Evolutionary conservation across 768 basidiomycete genomes (phyloP).

Genomic region (Hygrocybe punicea): DNA sequence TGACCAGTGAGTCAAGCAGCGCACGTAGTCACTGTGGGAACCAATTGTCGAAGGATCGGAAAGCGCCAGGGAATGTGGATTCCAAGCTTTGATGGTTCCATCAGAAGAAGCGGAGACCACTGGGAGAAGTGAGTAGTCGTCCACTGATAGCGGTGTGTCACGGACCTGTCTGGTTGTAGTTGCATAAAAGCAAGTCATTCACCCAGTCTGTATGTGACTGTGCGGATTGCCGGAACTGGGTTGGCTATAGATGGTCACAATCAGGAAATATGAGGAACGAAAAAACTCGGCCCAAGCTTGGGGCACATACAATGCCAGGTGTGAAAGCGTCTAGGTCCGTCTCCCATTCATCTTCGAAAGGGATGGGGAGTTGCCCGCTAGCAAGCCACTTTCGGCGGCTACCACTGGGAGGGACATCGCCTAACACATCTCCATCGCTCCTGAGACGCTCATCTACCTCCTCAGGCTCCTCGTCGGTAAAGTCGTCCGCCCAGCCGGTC

Average conservation of each 20-base stretch:
- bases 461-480: conserved; percentile 61
- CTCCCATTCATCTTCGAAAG: conserved; percentile 79
- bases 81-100: conserved; percentile 92
- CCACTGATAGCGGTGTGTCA: conserved; percentile 4
- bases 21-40: conserved; percentile 80
- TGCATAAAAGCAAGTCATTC: conserved; percentile 89
- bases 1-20: conserved; percentile 72
- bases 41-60: conserved; percentile 68
- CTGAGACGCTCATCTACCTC: conserved; percentile 53
- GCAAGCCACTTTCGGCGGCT: conserved; percentile 32
- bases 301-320: conserved; percentile 45
- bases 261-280: too few species aligned
- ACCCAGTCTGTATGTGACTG: conserved; percentile 96
- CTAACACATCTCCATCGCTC: conserved; percentile 75
- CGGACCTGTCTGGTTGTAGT: conserved; percentile 83
- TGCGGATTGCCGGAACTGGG: conserved; percentile 80
- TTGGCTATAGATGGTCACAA: conserved; percentile 33
- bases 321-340: conserved; percentile 55
- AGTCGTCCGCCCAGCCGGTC: conserved; percentile 80
- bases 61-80: conserved; percentile 62
- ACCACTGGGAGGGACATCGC: conserved; percentile 48
- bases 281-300: too few species aligned
- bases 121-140: conserved; percentile 23
- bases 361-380: conserved; percentile 40
- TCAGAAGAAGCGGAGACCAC: conserved; percentile 95